Evolutionary conservation across 2,329 filamentous ascomycete species (phyloP), one percentile per base, ranked within the genome.

Genomic region (Pseudogymnoascus sp.): DNA sequence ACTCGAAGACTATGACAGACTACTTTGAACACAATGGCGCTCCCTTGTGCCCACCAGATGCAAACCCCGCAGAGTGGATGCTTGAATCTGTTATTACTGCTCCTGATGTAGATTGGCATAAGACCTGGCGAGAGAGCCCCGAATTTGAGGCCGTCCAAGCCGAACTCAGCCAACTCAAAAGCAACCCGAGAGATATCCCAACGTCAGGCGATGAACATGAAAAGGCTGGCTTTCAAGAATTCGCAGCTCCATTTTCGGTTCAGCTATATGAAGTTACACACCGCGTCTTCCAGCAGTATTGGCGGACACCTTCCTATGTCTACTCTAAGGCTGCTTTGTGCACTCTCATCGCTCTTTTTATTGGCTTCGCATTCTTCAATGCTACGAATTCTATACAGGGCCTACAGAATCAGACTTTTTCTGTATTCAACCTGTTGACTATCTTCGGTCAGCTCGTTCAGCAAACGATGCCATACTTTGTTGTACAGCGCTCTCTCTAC

Each of bases 41-140:
- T 0, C 76, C 77, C 20, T 3, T n/a, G 15, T 84, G 82, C 63
- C 76, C 79, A 0, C 69, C 75, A 0, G 74, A 79, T 35, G 75
- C 73, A 3, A 85, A 85, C 63, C 81, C 81, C 0, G 82, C 82
- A 0, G 82, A 74, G 30, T 58, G 64, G 38, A 68, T 69, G 66
- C 64, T 69, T 38, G 67, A 69, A 28, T 74, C 75, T 7, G 6
- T 38, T 15, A 15, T 6, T 73, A 75, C 18, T 82, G 80, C 0
- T 81, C 81, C 0, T 66, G 67, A 67, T 77, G 66, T 47, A 15
- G 80, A 90, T 70, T 91, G 88, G 88, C 86, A 85, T 68, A 77
- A 88, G 37, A 81, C 89, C 64, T 91, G 88, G 88, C 75, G 80
- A 18, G 78, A 78, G n/a, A 90, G 84, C 0, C 76, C 82, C 1